These are phyloP conservation scores for Diddensiella caesifluorescens DNA, from an alignment of 805 yeast species.

Conservation along the genomic window DNA sequence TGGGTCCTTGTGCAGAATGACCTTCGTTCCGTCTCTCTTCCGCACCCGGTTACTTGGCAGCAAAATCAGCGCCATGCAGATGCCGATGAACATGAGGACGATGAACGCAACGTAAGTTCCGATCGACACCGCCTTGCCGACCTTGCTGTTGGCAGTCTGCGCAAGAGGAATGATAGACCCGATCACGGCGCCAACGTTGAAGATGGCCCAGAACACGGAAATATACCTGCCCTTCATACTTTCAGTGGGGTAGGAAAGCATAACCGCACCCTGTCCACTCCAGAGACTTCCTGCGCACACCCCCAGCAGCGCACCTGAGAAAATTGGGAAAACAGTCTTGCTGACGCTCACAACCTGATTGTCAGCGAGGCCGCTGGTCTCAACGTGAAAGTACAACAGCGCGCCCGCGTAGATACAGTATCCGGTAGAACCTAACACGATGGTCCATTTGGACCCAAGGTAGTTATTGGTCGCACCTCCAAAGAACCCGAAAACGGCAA, in stretches of 20 bases:
- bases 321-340: constrained; percentile 32
- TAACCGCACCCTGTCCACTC: constrained; percentile 52
- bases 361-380: constrained; percentile 41
- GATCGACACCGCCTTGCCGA: constrained; percentile 35
- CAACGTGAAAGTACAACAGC: constrained; percentile 39
- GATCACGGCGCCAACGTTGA: constrained; percentile 56
- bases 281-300: constrained; percentile 48
- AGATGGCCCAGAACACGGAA: constrained; percentile 53
- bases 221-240: constrained; percentile 45
- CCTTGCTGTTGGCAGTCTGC: constrained; percentile 38
- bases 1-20: constrained; percentile 42
- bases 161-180: constrained; percentile 55
- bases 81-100: constrained; percentile 45
- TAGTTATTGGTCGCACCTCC: constrained; percentile 34
- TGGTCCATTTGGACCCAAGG: constrained; percentile 38
- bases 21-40: constrained; percentile 45
- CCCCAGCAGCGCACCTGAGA: constrained; percentile 54
- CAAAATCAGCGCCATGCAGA: constrained; percentile 40
- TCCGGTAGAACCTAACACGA: constrained; percentile 42
- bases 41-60: constrained; percentile 47
- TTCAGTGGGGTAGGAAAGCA: constrained; percentile 50
- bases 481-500: constrained; percentile 49
- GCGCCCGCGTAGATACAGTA: constrained; percentile 42
- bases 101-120: constrained; percentile 52
- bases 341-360: constrained; percentile 2